Evolutionary conservation across 805 yeast species (phyloP).

Genomic region (Ogataea naganishii): DNA sequence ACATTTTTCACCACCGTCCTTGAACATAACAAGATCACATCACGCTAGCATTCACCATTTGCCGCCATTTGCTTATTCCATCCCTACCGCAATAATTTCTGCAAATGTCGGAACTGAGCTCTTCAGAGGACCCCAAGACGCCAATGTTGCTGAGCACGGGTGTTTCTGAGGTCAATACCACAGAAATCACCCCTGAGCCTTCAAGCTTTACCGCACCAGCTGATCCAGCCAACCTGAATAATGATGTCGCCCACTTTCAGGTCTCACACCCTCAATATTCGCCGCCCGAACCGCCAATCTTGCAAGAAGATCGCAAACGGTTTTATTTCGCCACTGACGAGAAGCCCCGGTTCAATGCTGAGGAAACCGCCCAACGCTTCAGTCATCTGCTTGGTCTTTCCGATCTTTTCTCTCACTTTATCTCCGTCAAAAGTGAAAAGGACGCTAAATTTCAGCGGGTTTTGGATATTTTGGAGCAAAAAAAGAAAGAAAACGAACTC

Average conservation of each 20-base stretch:
- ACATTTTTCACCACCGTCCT: too few relatives aligned
- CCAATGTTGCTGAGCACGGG: conserved; percentile 7
- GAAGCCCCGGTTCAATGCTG: conserved; percentile 34
- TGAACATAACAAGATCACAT: too few relatives aligned
- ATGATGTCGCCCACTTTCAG: too few relatives aligned
- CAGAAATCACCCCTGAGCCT: neutral
- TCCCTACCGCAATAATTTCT: too few relatives aligned
- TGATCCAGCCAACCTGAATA: too few relatives aligned
- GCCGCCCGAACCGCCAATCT: too few relatives aligned
- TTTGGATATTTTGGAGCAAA: conserved; percentile 30
- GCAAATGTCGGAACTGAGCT: too few relatives aligned
- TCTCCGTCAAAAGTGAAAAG: conserved; percentile 52
- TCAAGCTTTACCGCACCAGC: too few relatives aligned
- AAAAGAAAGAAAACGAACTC: conserved; percentile 10
- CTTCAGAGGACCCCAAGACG: neutral
- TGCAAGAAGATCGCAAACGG: conserved; percentile 6
- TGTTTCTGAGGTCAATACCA: conserved; percentile 7
- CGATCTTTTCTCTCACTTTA: conserved; percentile 58
- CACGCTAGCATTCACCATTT: too few relatives aligned
- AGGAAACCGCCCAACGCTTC: conserved; percentile 58
- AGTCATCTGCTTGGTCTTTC: conserved; percentile 59
- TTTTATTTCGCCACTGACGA: conserved; percentile 26
- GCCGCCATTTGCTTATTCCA: too few relatives aligned
- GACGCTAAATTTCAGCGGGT: conserved; percentile 51
- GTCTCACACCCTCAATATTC: too few relatives aligned